Conservation (phyloP, 1,139 yeast species). For the Taphrina flavorubra region DNA sequence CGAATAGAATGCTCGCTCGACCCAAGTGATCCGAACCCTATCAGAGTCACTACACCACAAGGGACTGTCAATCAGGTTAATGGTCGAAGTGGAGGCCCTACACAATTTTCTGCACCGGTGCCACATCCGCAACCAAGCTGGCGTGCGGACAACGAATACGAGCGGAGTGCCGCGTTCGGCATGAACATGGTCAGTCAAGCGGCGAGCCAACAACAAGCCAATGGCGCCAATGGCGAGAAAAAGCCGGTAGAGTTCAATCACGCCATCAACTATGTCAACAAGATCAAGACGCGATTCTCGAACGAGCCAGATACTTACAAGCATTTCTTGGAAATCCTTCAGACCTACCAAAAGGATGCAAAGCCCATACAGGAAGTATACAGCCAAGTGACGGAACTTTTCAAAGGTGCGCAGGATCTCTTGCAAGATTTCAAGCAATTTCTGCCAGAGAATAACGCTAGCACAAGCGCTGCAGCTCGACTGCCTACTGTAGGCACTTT, state of each 20-base stretch:
- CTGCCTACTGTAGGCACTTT: conserved; percentile 96
- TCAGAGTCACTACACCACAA: conserved; percentile 92
- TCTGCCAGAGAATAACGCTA: conserved; percentile 70
- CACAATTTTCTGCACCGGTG: conserved; percentile 33
- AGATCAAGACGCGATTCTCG: conserved; percentile 90
- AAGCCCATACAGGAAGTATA: conserved; percentile 94
- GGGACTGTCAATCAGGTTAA: conserved; percentile 68
- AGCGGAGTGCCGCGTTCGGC: conserved; percentile 34
- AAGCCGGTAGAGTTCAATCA: conserved; percentile 94
- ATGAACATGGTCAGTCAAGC: conserved; percentile 40
- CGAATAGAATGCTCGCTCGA: conserved; percentile 89
- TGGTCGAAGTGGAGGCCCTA: conserved; percentile 37
- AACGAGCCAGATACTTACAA: conserved; percentile 95
- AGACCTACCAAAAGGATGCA: conserved; percentile 94
- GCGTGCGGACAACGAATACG: conserved; percentile 23
- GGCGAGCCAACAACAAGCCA: conserved; percentile 23
- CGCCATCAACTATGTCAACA: conserved; percentile 94
- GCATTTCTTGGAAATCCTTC: conserved; percentile 89
- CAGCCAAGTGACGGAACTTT: conserved; percentile 85
- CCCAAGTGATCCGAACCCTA: conserved; percentile 89
- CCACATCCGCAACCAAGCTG: conserved; percentile 44
- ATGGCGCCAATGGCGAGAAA: conserved; percentile 40
- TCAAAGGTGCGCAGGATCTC: conserved; percentile 91
- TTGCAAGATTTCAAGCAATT: conserved; percentile 93
- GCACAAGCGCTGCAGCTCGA: conserved; percentile 45